A percentile compares a stretch with the other conserved stretches of the same genome.
phyloP scores from a whole-genome alignment of 192 early-diverging fungal genomes.

The Rhizoclosmatium sp. region DNA sequence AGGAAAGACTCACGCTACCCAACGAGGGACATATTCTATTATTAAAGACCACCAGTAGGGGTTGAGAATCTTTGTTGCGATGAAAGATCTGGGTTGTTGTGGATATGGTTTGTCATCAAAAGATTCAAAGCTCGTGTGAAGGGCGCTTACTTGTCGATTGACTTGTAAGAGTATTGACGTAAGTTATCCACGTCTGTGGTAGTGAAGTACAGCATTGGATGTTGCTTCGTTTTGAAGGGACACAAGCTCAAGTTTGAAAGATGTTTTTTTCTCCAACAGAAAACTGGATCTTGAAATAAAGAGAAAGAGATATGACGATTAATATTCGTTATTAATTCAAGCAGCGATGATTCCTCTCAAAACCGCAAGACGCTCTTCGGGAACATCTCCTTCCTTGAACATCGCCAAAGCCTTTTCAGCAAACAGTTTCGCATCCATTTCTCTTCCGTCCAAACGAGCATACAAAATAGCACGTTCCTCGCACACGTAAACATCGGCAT shows the following conservation, averaged over 20 bases:
- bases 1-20: constrained; percentile 75
- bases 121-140: constrained; percentile 54
- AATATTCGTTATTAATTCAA: too few relatives aligned
- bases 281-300: too few relatives aligned
- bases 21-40: constrained; percentile 82
- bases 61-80: constrained; percentile 55
- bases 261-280: too few relatives aligned
- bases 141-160: constrained; percentile 82
- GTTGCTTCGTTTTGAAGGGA: too few relatives aligned
- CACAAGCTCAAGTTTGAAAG: too few relatives aligned
- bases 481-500: constrained; percentile 12
- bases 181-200: constrained; percentile 50
- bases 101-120: not conserved
- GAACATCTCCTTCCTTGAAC: constrained; percentile 6
- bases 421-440: not conserved
- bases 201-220: constrained; percentile 37
- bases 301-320: too few relatives aligned
- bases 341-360: not conserved
- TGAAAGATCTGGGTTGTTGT: constrained; percentile 24
- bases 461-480: constrained; percentile 25
- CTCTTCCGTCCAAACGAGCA: not conserved
- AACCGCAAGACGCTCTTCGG: constrained; percentile 2
- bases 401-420: constrained; percentile 9
- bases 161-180: constrained; percentile 85
- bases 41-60: constrained; percentile 86